Conservation (phyloP, 1,139 yeast species). For the Yamadazyma mexicana region DNA sequence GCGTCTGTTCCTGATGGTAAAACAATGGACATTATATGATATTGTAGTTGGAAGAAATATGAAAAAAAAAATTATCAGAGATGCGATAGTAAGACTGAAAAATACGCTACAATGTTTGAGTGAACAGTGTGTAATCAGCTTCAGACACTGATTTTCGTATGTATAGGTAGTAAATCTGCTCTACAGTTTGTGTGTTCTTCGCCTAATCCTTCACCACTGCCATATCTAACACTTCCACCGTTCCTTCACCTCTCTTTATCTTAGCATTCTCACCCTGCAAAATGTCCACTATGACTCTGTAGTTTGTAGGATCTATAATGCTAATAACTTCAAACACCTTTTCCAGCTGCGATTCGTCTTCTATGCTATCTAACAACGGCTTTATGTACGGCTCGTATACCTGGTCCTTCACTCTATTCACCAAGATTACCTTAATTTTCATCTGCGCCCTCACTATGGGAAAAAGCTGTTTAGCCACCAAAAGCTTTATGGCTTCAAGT, state of each 20-base stretch:
- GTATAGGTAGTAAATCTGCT: too few relatives aligned
- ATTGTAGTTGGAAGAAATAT: too few relatives aligned
- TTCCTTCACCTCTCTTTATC: conserved; percentile 56
- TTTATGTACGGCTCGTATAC: conserved; percentile 48
- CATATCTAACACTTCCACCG: conserved; percentile 85
- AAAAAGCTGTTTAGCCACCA: conserved; percentile 75
- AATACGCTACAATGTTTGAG: too few relatives aligned
- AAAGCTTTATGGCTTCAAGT: conserved; percentile 79
- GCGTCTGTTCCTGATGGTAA: conserved; percentile 41
- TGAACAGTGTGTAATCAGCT: too few relatives aligned
- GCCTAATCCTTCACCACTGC: conserved; percentile 72
- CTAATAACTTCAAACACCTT: conserved; percentile 63
- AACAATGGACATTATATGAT: conserved; percentile 10
- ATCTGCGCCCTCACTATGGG: conserved; percentile 95
- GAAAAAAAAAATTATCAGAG: background rate
- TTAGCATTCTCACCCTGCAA: conserved; percentile 53
- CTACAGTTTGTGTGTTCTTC: background rate
- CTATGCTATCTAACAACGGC: conserved; percentile 53
- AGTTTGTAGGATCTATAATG: conserved; percentile 85
- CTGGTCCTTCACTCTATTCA: conserved; percentile 51
- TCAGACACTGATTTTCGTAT: too few relatives aligned
- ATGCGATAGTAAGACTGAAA: too few relatives aligned
- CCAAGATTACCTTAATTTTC: conserved; percentile 67
- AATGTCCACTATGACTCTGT: conserved; percentile 65
- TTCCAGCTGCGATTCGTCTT: conserved; percentile 46